Base-by-base conservation (phyloP, 345 rosid genomes). In the Combretum micranthum region DNA sequence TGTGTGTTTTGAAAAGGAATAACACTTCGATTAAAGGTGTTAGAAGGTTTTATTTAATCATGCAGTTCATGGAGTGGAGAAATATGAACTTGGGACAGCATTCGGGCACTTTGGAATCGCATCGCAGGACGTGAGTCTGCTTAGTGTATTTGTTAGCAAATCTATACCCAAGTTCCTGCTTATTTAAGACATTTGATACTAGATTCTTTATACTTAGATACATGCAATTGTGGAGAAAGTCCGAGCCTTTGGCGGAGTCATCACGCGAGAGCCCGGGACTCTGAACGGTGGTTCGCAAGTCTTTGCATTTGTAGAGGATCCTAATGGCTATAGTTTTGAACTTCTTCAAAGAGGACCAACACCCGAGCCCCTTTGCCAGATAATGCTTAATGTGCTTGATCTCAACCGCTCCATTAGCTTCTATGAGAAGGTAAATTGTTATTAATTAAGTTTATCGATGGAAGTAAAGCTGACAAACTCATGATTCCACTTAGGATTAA, bases 81-180 rank as follows among this genome's bases (percentile, higher is more conserved):
- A 57, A 16, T 78, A 72, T 52, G 79, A 78, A 17, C 61, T 74
- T 47, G 79, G 83, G 52, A 66, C 70, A 43, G 79, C 75, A 1
- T 78, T 75, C 63, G 80, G 73, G 22, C 83, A 75, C 58, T 78
- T 78, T 52, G 77, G 72, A 47, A 72, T 78, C 50, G 77, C 77
- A 2, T 58, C 72, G 20, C 42, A 69, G 42, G 77, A 78, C 53
- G 83, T 72, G 50, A 66, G 77, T 18, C 15, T 17, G 8, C 47
- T 15, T 20, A 9, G 42, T 46, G 5, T 4, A 4, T 32, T 32
- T 7, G 9, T 32, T 32, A 32, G 39, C 39, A 32, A n/a, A n/a
- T n/a, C n/a, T 32, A n/a, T n/a, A 32, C 9, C 39, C 9, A 32
- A 26, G 20, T 21, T 20, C 12, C 26, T 4, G 43, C 14, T 15